Percentiles rank a stretch among this genome's conserved stretches.
These are phyloP conservation scores for Aspergillus sclerotialis DNA, from an alignment of 2,329 filamentous ascomycete genomes.

Conservation along the genomic window DNA sequence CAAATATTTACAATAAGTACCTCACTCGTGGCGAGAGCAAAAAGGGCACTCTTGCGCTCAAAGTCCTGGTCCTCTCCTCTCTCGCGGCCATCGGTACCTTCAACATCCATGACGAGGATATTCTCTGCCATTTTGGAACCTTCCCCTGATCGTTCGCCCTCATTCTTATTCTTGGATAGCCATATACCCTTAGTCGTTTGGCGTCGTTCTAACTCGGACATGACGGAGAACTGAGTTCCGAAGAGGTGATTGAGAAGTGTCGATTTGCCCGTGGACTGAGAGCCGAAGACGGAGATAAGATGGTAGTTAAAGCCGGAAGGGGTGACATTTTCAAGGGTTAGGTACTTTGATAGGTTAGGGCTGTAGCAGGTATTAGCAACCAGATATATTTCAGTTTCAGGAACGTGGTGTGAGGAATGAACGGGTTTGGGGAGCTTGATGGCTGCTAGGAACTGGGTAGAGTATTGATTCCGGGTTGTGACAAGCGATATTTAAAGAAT, in stretches of 20 bases:
- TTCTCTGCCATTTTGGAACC: constrained; percentile 79
- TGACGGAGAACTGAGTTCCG: constrained; percentile 92
- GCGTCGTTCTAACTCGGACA: constrained; percentile 87
- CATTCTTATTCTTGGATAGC: constrained; percentile 93
- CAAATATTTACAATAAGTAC: constrained; percentile 98
- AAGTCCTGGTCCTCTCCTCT: constrained; percentile 98
- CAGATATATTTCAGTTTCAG: background rate
- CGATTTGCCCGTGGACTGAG: constrained; percentile 96
- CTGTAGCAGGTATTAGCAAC: constrained; percentile 40
- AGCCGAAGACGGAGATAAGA: constrained; percentile 97
- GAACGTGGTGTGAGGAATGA: too few species aligned
- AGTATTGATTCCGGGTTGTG: background rate
- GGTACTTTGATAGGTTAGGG: constrained; percentile 70
- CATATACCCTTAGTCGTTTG: constrained; percentile 99
- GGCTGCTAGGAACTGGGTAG: background rate
- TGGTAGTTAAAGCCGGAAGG: constrained; percentile 98
- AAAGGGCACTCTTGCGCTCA: constrained; percentile 94
- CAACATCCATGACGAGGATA: constrained; percentile 98
- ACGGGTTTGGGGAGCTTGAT: background rate
- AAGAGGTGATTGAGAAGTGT: constrained; percentile 95
- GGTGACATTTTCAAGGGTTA: constrained; percentile 70
- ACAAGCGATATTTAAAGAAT: background rate
- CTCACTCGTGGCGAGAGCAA: constrained; percentile 94
- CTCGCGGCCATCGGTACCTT: constrained; percentile 93
- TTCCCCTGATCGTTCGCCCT: constrained; percentile 31